phyloP scores from a whole-genome alignment of 169 alveolate genomes.

The Eimeria falciformis region DNA sequence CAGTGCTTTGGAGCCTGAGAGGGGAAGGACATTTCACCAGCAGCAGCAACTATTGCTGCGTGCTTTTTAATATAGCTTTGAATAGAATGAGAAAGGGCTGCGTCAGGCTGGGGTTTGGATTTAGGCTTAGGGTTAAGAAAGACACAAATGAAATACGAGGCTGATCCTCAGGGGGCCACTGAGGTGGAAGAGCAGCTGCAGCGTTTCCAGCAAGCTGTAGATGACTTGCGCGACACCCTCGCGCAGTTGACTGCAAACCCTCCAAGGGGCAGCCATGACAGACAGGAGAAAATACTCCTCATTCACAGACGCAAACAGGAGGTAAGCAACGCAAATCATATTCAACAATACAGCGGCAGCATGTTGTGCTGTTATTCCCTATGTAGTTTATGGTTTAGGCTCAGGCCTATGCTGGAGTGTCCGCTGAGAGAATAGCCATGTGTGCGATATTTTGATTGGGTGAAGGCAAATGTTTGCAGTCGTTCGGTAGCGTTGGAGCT shows the following conservation, averaged over 20 bases:
- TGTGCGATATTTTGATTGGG: neutral
- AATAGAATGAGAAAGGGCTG: too few species aligned
- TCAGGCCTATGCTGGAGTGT: too few species aligned
- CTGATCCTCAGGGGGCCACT: neutral
- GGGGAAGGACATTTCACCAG: too few species aligned
- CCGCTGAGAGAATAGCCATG: neutral
- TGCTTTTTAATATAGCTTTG: too few species aligned
- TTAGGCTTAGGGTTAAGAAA: too few species aligned
- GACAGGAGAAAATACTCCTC: neutral
- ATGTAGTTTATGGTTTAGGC: too few species aligned
- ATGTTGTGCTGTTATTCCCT: neutral
- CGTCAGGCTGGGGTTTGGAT: too few species aligned
- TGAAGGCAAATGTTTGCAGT: slow-evolving; percentile 50
- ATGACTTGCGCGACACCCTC: slow-evolving; percentile 30
- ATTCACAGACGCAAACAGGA: slow-evolving; percentile 33
- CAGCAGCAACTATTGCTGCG: too few species aligned
- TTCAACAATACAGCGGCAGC: neutral
- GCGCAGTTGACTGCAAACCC: slow-evolving; percentile 43
- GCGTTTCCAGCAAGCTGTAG: slow-evolving; percentile 61
- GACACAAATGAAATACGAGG: slow-evolving; percentile 19
- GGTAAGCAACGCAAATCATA: neutral
- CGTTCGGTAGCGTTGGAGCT: slow-evolving; percentile 61
- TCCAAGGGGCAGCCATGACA: slow-evolving; percentile 4
- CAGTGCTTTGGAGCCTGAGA: too few species aligned
- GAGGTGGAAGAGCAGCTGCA: slow-evolving; percentile 71